Base-by-base conservation (phyloP, 129 eudicot genomes). In the Saposhnikovia divaricata region DNA sequence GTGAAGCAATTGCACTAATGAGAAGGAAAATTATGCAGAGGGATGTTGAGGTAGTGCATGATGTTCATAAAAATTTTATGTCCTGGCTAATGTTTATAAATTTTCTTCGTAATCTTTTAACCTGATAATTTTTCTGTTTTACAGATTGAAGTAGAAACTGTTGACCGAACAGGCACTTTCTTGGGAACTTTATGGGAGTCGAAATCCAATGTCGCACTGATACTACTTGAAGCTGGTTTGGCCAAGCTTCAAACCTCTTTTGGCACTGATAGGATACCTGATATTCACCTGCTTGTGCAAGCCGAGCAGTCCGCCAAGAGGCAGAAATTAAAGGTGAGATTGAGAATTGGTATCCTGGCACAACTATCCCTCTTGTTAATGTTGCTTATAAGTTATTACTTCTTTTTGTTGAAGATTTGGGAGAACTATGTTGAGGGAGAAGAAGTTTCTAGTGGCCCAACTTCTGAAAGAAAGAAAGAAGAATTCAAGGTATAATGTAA, bases 91-190 rank as follows among this genome's bases (percentile, higher is more conserved):
- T 43, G 21, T 47, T 44, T 34, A 12, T 25, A 73, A 43, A 8
- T 11, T 44, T n/a, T 44, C 23, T 73, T 44, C 4, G 10, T 43
- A 44, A 25, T 25, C 4, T 73, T 73, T 12, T 0, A 21, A 73
- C 27, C 34, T 43, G 1, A 43, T 70, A 19, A 23, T 21, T 66
- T 40, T 71, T 46, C 81, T 75, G 15, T 82, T 27, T 50, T 47
- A 25, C 89, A 96, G 99, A 88, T 96, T 75, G 98, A 96, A 82
- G 96, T 96, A 43, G 99, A 96, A 85, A 96, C 97, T 68, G 97
- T 92, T 72, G 99, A 96, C 88, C 90, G 97, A 90, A 96, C 96
- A 16, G 99, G 99, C 38, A 92, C 99, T 78, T 96, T 96, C 87
- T 78, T 96, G 85, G 99, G 99, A 46, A 85, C 96, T 43, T 80